Percentiles rank a stretch among this genome's conserved stretches.
Evolutionary conservation across 208 protist species (phyloP).

Genomic region (Leishmania major): DNA sequence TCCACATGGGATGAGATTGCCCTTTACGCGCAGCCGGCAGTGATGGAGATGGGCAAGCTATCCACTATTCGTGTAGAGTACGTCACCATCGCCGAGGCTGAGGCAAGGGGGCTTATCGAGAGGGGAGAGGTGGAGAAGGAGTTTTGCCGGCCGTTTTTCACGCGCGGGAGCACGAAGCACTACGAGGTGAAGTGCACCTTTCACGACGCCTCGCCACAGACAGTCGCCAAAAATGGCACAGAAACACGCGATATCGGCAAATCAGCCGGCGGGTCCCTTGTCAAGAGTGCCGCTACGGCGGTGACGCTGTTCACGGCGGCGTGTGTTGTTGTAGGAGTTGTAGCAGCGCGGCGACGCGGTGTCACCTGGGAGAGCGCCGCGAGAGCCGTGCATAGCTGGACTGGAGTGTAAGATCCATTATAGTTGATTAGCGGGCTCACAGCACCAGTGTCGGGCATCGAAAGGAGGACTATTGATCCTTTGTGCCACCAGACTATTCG

Average conservation of each 20-base stretch:
- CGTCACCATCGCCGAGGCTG: slow-evolving; percentile 28
- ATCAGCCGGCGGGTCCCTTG: neutral
- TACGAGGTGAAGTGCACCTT: slow-evolving; percentile 44
- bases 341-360: slow-evolving; percentile 1
- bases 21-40: slow-evolving; percentile 36
- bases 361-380: neutral
- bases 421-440: neutral
- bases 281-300: neutral
- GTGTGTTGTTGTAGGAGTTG: neutral
- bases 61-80: slow-evolving; percentile 65
- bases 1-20: slow-evolving; percentile 34
- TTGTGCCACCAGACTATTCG: neutral
- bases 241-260: neutral
- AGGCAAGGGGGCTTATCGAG: slow-evolving; percentile 28
- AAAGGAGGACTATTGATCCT: neutral
- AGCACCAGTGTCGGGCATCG: neutral
- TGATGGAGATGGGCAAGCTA: slow-evolving; percentile 36
- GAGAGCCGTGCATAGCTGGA: slow-evolving; percentile 8
- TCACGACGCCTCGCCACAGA: neutral
- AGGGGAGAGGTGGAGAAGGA: slow-evolving; percentile 33
- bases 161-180: slow-evolving; percentile 18
- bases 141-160: slow-evolving; percentile 49
- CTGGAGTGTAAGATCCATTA: neutral
- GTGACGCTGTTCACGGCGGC: neutral
- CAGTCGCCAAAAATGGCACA: slow-evolving; percentile 10